Percentiles rank a stretch among this genome's conserved stretches.
These are phyloP conservation scores for Rhypophila decipiens DNA, from an alignment of 495 filamentous ascomycete species.

Conservation along the genomic window DNA sequence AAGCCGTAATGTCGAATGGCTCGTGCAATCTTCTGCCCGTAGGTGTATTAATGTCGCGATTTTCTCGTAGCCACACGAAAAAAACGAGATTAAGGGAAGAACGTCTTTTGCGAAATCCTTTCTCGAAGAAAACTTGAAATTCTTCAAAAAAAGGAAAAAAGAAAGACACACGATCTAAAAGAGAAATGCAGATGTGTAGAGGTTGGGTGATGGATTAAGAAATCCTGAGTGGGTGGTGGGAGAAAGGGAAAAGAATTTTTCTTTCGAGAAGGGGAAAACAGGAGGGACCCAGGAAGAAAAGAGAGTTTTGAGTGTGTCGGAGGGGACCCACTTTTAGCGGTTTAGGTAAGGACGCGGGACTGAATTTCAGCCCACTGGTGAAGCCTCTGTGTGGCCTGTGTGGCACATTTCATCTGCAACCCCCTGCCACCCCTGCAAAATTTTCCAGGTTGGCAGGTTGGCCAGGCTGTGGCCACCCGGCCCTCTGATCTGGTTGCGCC, in stretches of 20 bases:
- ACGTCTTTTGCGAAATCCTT: constrained; percentile 32
- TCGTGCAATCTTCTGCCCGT: no score
- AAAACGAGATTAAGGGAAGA: constrained; percentile 24
- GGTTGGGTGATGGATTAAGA: constrained; percentile 26
- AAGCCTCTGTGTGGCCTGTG: constrained; percentile 1
- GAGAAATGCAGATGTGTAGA: constrained; percentile 15
- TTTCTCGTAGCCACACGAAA: no score
- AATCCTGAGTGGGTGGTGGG: constrained; percentile 23
- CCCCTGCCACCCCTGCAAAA: neutral
- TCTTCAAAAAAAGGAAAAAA: constrained; percentile 33
- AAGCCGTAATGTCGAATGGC: no score
- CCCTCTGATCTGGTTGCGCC: no score
- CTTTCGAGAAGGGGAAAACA: constrained; percentile 23
- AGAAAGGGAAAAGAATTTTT: constrained; percentile 23
- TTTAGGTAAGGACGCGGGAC: constrained; percentile 24
- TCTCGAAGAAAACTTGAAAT: constrained; percentile 33
- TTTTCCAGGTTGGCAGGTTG: neutral
- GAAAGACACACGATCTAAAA: constrained; percentile 25
- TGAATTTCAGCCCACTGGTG: no score
- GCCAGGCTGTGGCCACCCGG: neutral
- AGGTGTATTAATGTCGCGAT: no score
- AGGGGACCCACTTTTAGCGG: constrained; percentile 22
- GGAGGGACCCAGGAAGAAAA: constrained; percentile 23
- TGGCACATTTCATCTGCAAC: neutral
- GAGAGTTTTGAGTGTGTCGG: constrained; percentile 26